These are phyloP conservation scores for Croton setiger DNA, from an alignment of 441 rosid genomes.

Conservation along the genomic window DNA sequence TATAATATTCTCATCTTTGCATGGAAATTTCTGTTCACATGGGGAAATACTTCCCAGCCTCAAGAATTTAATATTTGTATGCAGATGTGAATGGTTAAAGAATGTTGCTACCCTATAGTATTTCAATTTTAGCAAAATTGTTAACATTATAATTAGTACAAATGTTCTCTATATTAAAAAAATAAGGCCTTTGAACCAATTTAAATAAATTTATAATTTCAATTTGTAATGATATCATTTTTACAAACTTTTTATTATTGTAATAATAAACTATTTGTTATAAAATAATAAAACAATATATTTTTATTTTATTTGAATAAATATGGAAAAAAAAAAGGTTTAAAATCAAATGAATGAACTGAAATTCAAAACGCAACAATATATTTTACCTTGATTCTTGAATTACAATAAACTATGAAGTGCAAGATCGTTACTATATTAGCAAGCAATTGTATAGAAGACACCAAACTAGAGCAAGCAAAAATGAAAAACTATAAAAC, in stretches of 20 bases:
- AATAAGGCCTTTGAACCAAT: neutral
- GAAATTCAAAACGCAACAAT: neutral
- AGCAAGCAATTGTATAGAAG: neutral
- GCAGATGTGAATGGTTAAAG: neutral
- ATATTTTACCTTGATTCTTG: neutral
- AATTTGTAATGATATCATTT: neutral
- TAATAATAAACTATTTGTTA: neutral
- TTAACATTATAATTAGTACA: neutral
- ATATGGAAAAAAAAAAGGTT: no score
- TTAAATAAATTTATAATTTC: neutral
- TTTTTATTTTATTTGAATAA: no score
- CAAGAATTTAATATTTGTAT: neutral
- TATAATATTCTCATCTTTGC: neutral
- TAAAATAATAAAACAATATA: no score
- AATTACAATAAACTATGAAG: neutral
- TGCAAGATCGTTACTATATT: neutral
- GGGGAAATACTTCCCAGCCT: neutral
- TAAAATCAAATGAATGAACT: neutral
- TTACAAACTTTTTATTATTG: no score
- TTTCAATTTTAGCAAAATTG: neutral
- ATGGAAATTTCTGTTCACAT: neutral
- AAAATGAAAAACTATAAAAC: slow-evolving; percentile 18
- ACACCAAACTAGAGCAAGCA: slow-evolving; percentile 10
- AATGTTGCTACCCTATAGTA: neutral
- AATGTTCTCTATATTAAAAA: neutral